Evolutionary conservation across 495 filamentous ascomycete genomes (phyloP).

Genomic region (Peziza echinospora): DNA sequence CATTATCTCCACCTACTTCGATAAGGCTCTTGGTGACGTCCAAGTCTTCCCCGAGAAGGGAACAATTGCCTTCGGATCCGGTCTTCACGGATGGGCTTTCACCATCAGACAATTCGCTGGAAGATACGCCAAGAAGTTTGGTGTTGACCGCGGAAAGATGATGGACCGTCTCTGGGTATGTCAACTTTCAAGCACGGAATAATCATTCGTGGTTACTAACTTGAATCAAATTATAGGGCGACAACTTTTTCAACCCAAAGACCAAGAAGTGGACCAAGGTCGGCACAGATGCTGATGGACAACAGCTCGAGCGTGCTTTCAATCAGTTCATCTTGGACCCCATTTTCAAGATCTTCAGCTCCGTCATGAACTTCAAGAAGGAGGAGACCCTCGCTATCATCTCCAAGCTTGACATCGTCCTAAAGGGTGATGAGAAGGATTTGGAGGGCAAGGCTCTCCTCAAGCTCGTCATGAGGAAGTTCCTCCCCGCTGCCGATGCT

Average conservation of each 20-base stretch:
- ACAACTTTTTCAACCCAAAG: conserved; percentile 98
- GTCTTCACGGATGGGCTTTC: conserved; percentile 99
- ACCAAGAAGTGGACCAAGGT: conserved; percentile 99
- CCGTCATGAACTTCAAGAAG: conserved; percentile 96
- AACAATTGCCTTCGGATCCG: conserved; percentile 96
- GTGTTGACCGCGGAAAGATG: conserved; percentile 99
- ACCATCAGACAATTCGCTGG: conserved; percentile 94
- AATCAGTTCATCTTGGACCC: conserved; percentile 96
- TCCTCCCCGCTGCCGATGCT: conserved; percentile 92
- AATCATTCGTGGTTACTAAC: too few species aligned
- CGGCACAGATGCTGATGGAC: conserved; percentile 47
- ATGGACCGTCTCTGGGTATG: conserved; percentile 97
- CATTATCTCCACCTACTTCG: conserved; percentile 95
- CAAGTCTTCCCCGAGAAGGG: conserved; percentile 93
- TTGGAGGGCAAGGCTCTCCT: conserved; percentile 91
- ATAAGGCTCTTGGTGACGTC: conserved; percentile 90
- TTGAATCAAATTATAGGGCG: conserved; percentile 34
- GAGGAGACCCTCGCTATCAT: conserved; percentile 69
- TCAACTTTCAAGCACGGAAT: background rate
- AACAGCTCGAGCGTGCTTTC: conserved; percentile 91
- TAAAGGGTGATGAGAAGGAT: conserved; percentile 64
- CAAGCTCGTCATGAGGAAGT: conserved; percentile 95
- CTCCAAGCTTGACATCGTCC: conserved; percentile 82
- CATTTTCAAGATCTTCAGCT: conserved; percentile 94
- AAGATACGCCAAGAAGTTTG: conserved; percentile 98